Percentiles rank a stretch among this genome's conserved stretches.
Evolutionary conservation across 805 yeast species (phyloP).

Genomic region (Saccharomycopsis malanga): DNA sequence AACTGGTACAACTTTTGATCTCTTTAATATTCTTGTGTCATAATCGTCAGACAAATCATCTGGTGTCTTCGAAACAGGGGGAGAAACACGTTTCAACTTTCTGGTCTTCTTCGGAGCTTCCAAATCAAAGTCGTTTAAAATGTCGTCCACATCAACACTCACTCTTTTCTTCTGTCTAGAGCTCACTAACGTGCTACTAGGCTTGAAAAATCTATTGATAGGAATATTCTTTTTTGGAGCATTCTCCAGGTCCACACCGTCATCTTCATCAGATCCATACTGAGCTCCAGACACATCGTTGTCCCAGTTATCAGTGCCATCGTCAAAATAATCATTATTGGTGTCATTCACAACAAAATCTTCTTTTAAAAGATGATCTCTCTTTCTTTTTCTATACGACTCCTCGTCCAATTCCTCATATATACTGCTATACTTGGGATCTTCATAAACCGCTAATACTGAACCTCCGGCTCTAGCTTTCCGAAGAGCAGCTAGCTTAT

Average conservation of each 20-base stretch:
- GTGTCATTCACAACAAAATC: slow-evolving; percentile 93
- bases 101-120: slow-evolving; percentile 20
- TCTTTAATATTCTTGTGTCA: slow-evolving; percentile 4
- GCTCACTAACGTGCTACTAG: slow-evolving; percentile 24
- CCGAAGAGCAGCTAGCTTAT: slow-evolving; percentile 53
- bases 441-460: slow-evolving; percentile 37
- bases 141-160: slow-evolving; percentile 61
- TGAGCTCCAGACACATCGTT: slow-evolving; percentile 37
- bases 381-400: slow-evolving; percentile 65
- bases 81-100: slow-evolving; percentile 17
- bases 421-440: slow-evolving; percentile 48
- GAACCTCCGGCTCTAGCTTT: slow-evolving; percentile 58
- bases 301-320: slow-evolving; percentile 90
- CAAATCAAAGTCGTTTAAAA: slow-evolving; percentile 49
- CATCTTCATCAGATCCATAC: slow-evolving; percentile 53
- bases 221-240: slow-evolving; percentile 32
- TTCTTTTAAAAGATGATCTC: slow-evolving; percentile 76
- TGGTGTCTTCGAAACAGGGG: neutral
- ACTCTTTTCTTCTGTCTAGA: slow-evolving; percentile 31
- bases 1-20: slow-evolving; percentile 2
- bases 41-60: slow-evolving; percentile 21
- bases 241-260: slow-evolving; percentile 37
- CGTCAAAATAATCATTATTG: slow-evolving; percentile 90
- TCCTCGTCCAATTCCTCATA: slow-evolving; percentile 87
- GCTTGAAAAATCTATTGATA: slow-evolving; percentile 48